Conservation (phyloP, 148 eudicot species). For the Silene latifolia region DNA sequence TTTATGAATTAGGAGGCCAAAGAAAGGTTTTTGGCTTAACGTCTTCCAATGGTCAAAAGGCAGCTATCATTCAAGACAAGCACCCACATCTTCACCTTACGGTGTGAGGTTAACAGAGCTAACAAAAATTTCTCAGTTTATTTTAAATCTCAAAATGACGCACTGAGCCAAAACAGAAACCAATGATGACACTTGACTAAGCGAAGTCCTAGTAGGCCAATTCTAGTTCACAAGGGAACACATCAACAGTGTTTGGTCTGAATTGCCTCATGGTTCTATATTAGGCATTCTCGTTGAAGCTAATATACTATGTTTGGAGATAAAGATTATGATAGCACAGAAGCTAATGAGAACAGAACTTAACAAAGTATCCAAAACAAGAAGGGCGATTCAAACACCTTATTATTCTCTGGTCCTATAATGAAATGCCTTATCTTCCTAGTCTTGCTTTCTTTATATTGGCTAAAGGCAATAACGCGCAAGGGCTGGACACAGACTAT, state of each 20-base stretch:
- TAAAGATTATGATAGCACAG: neutral
- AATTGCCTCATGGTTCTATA: neutral
- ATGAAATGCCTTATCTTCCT: too few relatives aligned
- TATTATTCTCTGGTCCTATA: too few relatives aligned
- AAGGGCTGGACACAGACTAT: neutral
- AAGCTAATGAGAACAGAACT: too few relatives aligned
- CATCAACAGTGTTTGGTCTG: neutral
- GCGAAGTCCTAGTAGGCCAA: neutral
- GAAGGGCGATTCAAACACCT: too few relatives aligned
- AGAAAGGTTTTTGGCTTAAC: neutral
- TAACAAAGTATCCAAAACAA: too few relatives aligned
- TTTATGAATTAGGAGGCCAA: neutral
- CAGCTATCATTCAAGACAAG: neutral
- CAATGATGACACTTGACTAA: neutral
- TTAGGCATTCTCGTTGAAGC: neutral
- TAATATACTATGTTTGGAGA: neutral
- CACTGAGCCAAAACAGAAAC: constrained; percentile 1
- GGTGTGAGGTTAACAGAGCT: neutral
- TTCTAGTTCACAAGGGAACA: neutral
- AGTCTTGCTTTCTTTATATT: too few relatives aligned
- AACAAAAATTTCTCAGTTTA: neutral
- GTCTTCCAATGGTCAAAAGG: neutral
- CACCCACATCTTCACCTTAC: neutral
- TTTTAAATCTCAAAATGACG: neutral
- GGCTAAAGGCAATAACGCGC: too few relatives aligned